Base-by-base conservation (phyloP, 352 stramenopile species). In the Phytophthora macrochlamydospora region DNA sequence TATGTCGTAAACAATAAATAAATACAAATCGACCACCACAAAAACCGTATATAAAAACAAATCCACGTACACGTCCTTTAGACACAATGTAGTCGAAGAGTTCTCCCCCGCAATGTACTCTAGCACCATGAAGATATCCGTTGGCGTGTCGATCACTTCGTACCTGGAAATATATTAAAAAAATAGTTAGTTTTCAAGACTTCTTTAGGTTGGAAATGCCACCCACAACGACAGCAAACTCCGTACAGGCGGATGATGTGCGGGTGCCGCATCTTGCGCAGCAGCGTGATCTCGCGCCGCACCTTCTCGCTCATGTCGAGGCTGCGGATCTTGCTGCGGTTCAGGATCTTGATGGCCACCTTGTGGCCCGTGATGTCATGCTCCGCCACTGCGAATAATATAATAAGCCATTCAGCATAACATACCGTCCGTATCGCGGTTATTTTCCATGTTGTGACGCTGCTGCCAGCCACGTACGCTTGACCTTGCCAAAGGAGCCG, bases 71-170 rank as follows among this genome's bases (percentile, higher is more conserved):
- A 51, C 87, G 77, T 62, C 91, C 91, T 73, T 97, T 98, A 12
- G 91, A 98, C n/a, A 99, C 97, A 78, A 99, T 99, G 78, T 99
- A 99, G 79, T 99, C 98, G 95, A 98, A 98, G 6, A 98, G 79
- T 67, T 98, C 95, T 29, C 95, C 95, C 18, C 95, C 12, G 91
- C 87, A 38, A 98, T 93, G 59, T 97, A 98, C 70, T 98, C 95
- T 30, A 98, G 81, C 51, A 98, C 84, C 78, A 98, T 93, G 70
- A 97, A 98, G 50, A 98, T 99, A 76, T 99, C 97, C 12, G 97
- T 99, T 4, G 98, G 98, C 13, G 98, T 99, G 75, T 99, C 97
- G 53, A 99, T 98, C 30, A 99, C 95, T 85, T 99, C 97, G 74
- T 98, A 97, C 30, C 89, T 97, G 65, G 4, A n/a, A n/a, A 18